Base-by-base conservation (phyloP, 345 rosid species). In the Reutealis trisperma region DNA sequence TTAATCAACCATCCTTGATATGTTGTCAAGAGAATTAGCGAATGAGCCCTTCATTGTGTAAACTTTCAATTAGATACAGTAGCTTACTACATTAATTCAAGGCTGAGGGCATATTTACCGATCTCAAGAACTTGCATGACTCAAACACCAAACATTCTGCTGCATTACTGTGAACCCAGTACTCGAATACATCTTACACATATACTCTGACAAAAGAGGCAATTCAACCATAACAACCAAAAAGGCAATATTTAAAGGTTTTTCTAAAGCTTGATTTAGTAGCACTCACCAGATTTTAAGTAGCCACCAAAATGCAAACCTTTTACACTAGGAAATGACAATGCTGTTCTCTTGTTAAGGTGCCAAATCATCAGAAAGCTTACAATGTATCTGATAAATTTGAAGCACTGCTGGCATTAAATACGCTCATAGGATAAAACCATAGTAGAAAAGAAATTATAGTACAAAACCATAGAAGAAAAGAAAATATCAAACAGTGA, bases 271-370 rank as follows among this genome's bases (percentile, higher is more conserved):
- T 30, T 24, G 59, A 67, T 13, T 19, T 52, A 49, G 22, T 66
- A 72, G 55, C 49, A 75, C 66, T 76, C 37, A 85, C 87, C 87
- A 24, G 83, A 82, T 77, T 55, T 85, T 41, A 85, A 72, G 72
- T 79, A 85, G 80, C 82, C 71, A 44, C 82, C 80, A 27, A 82
- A 74, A n/a, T 85, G 78, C 83, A 79, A 47, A 74, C 57, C 76
- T 72, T 79, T 67, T 62, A 77, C 41, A 77, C 47, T 68, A 58
- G 87, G 85, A 41, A 82, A 12, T 21, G 70, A 67, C 62, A 85
- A 42, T 22, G 77, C 67, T 47, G 79, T 84, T 77, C 63, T 76
- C 71, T 81, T 81, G 54, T 84, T 81, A 69, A 84, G 87, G 78
- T 70, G 32, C 84, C 80, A 76, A 32, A 84, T 58, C 87, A 84